phyloP scores from a whole-genome alignment of 1,284 basidiomycete genomes.

The Bjerkandera adusta region DNA sequence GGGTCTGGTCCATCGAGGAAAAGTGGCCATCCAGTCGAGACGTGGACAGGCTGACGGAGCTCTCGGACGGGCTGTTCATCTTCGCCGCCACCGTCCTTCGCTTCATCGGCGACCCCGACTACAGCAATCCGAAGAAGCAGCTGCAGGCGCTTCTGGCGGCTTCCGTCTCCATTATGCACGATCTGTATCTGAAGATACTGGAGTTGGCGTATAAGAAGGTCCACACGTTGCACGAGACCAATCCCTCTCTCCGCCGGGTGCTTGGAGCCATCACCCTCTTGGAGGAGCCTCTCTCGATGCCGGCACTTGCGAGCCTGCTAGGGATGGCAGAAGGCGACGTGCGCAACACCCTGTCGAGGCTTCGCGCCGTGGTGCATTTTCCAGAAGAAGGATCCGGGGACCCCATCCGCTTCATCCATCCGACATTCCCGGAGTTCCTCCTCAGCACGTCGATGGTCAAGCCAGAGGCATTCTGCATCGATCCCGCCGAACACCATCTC shows the following conservation, averaged over 20 bases:
- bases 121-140: background rate
- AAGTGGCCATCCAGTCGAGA: background rate
- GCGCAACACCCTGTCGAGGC: background rate
- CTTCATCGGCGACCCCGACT: background rate
- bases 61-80: constrained; percentile 3
- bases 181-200: background rate
- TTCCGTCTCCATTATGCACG: background rate
- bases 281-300: background rate
- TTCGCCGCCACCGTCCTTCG: constrained; percentile 2
- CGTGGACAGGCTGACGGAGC: background rate
- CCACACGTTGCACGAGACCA: background rate
- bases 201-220: background rate
- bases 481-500: too few relatives aligned
- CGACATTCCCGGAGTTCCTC: constrained; percentile 10
- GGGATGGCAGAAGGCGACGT: background rate
- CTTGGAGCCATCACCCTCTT: background rate
- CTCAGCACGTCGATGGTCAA: too few relatives aligned
- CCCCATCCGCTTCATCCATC: constrained; percentile 5
- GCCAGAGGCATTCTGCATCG: too few relatives aligned
- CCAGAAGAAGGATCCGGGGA: constrained; percentile 1
- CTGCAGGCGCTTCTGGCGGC: background rate
- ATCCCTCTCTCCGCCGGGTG: background rate
- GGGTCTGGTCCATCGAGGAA: too few relatives aligned
- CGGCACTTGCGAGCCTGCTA: background rate
- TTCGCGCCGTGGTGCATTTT: constrained; percentile 3